Evolutionary conservation across 1,284 basidiomycete genomes (phyloP).

Genomic region (Hymenochaete sp.): DNA sequence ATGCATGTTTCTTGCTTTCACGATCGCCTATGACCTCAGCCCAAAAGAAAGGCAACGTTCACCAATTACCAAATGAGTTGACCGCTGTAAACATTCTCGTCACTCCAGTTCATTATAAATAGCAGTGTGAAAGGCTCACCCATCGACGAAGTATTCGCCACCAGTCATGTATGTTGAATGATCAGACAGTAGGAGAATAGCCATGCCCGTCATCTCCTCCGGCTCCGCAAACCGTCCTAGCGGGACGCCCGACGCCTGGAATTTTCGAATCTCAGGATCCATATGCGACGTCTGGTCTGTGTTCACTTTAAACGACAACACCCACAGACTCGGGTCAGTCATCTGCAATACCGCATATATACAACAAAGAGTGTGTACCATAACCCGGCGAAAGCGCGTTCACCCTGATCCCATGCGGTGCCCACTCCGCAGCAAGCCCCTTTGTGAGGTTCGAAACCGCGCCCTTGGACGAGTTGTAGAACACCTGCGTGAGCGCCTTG

Average conservation of each 20-base stretch:
- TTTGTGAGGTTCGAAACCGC: slow-evolving; percentile 49
- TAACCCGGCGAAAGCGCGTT: slow-evolving; percentile 57
- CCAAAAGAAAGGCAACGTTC: no score
- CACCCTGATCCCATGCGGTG: slow-evolving; percentile 41
- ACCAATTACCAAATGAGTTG: slow-evolving; percentile 32
- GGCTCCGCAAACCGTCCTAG: slow-evolving; percentile 38
- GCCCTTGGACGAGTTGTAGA: slow-evolving; percentile 53
- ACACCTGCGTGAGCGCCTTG: slow-evolving; percentile 33
- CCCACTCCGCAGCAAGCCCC: slow-evolving; percentile 57
- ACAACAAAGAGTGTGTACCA: slow-evolving; percentile 26
- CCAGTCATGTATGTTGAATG: slow-evolving; percentile 37
- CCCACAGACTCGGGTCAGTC: no score
- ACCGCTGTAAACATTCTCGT: slow-evolving; percentile 22
- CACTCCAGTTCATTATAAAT: no score
- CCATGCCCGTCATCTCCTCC: slow-evolving; percentile 36
- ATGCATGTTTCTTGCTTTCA: no score
- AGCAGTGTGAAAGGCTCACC: slow-evolving; percentile 24
- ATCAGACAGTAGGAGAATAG: slow-evolving; percentile 36
- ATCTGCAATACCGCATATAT: no score
- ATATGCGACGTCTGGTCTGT: slow-evolving; percentile 32
- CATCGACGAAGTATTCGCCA: slow-evolving; percentile 35
- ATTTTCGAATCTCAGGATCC: slow-evolving; percentile 27
- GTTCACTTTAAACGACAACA: slow-evolving; percentile 24
- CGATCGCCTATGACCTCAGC: no score
- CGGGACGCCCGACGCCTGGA: slow-evolving; percentile 31